Conservation (phyloP, 805 yeast species). For the Debaryomyces prosopidis region DNA sequence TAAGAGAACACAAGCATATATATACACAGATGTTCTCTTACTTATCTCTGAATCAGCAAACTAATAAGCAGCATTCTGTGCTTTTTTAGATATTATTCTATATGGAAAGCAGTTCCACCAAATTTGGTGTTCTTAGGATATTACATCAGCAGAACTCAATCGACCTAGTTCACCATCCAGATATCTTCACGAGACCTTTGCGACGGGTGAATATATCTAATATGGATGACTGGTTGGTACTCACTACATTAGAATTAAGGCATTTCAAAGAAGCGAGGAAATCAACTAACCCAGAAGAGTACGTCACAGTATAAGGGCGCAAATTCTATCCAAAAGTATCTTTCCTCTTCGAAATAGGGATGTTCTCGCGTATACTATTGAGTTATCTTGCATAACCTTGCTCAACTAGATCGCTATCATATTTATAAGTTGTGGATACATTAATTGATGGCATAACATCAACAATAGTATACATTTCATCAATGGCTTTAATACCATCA, state of each 20-base stretch:
- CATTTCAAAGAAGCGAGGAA: constrained; percentile 72
- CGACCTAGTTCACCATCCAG: constrained; percentile 45
- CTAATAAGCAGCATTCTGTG: constrained; percentile 73
- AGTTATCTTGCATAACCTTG: constrained; percentile 44
- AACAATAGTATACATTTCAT: constrained; percentile 51
- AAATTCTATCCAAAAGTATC: constrained; percentile 55
- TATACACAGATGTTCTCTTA: too few relatives aligned
- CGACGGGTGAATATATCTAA: constrained; percentile 62
- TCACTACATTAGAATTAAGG: constrained; percentile 72
- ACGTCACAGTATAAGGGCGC: constrained; percentile 69
- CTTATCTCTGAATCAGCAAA: constrained; percentile 85
- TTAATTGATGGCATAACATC: constrained; percentile 83
- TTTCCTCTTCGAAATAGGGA: constrained; percentile 65
- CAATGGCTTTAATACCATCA: constrained; percentile 70
- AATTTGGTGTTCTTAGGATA: constrained; percentile 88
- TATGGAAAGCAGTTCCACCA: constrained; percentile 72
- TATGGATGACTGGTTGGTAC: constrained; percentile 75
- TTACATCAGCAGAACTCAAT: constrained; percentile 66
- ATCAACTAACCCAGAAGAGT: constrained; percentile 80
- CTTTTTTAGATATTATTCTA: constrained; percentile 66
- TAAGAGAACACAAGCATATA: constrained; percentile 95
- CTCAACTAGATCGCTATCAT: constrained; percentile 57
- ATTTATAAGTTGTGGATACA: constrained; percentile 76
- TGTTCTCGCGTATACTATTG: constrained; percentile 41
- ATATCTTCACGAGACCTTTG: constrained; percentile 52